phyloP scores from a whole-genome alignment of 2,329 filamentous ascomycete genomes.

The Tolypocladium album region DNA sequence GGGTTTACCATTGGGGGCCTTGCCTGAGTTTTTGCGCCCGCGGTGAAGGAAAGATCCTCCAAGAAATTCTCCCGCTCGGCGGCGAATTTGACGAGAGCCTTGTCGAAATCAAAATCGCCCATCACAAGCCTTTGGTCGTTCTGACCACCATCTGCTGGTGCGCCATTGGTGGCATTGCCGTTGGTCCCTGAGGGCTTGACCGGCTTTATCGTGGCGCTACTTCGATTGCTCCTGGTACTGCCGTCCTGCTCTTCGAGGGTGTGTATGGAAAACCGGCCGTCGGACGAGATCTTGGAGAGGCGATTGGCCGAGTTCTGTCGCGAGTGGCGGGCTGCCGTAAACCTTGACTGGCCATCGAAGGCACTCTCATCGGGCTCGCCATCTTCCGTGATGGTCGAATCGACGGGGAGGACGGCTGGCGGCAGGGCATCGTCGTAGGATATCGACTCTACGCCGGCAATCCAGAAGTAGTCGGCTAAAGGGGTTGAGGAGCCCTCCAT shows the following conservation, averaged over 20 bases:
- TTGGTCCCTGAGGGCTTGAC: conserved; percentile 17
- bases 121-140: conserved; percentile 17
- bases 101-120: conserved; percentile 82
- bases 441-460: conserved; percentile 59
- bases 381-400: conserved; percentile 53
- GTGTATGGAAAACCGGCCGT: conserved; percentile 40
- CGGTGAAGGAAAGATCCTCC: conserved; percentile 81
- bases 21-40: conserved; percentile 64
- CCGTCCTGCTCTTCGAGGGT: conserved; percentile 48
- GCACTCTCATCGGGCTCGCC: conserved; percentile 41
- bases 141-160: conserved; percentile 8
- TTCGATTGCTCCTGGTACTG: conserved; percentile 51
- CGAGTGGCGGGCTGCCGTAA: conserved; percentile 40
- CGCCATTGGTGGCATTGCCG: conserved; percentile 15
- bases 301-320: conserved; percentile 50
- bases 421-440: conserved; percentile 47
- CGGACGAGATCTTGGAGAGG: conserved; percentile 41
- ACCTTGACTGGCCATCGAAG: conserved; percentile 14
- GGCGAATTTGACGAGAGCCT: conserved; percentile 86
- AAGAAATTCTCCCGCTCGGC: conserved; percentile 90
- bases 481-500: conserved; percentile 54
- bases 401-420: conserved; percentile 26
- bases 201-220: conserved; percentile 52
- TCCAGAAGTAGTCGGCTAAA: conserved; percentile 68
- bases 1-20: conserved; percentile 66